Base-by-base conservation (phyloP, 2,329 filamentous ascomycete species). In the Chaetomium olivaceum region DNA sequence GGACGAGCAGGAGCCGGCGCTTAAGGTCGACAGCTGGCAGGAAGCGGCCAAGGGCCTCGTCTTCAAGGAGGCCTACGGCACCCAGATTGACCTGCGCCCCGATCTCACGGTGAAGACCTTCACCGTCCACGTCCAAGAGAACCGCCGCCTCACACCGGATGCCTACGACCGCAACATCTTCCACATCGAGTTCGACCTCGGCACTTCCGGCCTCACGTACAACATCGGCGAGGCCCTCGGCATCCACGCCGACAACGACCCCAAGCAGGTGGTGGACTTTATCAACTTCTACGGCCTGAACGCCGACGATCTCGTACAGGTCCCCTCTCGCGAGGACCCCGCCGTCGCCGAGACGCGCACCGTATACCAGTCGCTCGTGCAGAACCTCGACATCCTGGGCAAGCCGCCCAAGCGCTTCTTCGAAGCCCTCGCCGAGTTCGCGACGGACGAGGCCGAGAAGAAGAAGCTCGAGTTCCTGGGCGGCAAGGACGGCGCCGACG, bases 151-250 rank as follows among this genome's bases (percentile, higher is more conserved):
- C 63, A 99, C 95, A 0, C 95, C 95, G 3, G 74, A 80, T 27
- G 90, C 89, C 36, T 99, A 99, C 76, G 93, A 98, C 78, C 92
- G 95, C 73, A 97, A 99, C 84, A 98, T 99, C 79, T 99, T 99
- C 89, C 95, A 99, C 81, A 98, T 99, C 69, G 95, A 99, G 80
- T 99, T 99, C 74, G 95, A 98, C 75, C 87, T 99, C 27, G 94
- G 94, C 67, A 80, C 89, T 74, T 96, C 94, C 39, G 94, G 93
- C 48, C 87, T 99, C 70, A 97, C 87, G 51, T 99, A 99, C 81
- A 92, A 96, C 76, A 98, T 99, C 74, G 95, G 95, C 64, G 95
- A 99, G 81, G 95, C 95, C 56, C 89, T 99, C 21, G 95, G 95
- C 70, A 93, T 99, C 69, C 95, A 99, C 77, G 92, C 93, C 7